Evolutionary conservation across 2,329 filamentous ascomycete genomes (phyloP).

Genomic region (Aspergillus brasiliensis): DNA sequence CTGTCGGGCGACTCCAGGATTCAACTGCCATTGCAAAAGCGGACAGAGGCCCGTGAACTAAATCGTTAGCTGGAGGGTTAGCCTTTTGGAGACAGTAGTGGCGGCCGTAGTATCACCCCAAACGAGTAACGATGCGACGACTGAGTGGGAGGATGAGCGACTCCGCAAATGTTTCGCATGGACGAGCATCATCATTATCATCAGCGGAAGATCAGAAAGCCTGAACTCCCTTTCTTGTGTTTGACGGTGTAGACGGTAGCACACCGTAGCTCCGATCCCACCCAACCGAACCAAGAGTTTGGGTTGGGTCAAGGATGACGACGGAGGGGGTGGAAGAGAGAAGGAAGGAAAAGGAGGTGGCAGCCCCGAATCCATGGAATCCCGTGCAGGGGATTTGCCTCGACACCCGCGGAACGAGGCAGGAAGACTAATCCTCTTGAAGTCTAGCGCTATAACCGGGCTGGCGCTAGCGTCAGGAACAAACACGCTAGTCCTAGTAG

Average conservation of each 20-base stretch:
- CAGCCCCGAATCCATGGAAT: slow-evolving; percentile 8
- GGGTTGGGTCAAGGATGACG: slow-evolving; percentile 1
- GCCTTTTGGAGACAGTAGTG: slow-evolving; percentile 14
- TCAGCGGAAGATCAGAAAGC: no score
- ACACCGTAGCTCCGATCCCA: background rate
- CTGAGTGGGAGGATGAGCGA: slow-evolving; percentile 4
- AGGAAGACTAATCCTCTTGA: background rate
- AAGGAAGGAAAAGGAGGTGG: slow-evolving; percentile 7
- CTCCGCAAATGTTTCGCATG: background rate
- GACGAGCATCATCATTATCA: no score
- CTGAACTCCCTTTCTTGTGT: background rate
- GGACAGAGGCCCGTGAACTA: slow-evolving; percentile 18
- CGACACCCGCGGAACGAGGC: slow-evolving; percentile 17
- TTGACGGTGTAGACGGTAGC: background rate
- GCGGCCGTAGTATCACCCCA: slow-evolving; percentile 12
- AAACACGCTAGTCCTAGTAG: slow-evolving; percentile 9
- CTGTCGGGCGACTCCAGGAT: background rate
- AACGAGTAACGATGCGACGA: slow-evolving; percentile 21
- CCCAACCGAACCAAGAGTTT: background rate
- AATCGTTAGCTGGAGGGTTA: slow-evolving; percentile 22
- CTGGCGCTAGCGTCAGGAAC: slow-evolving; percentile 12
- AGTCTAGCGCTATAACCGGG: background rate
- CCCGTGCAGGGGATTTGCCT: slow-evolving; percentile 7
- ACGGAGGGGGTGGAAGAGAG: background rate
- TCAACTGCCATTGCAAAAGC: slow-evolving; percentile 10